Conservation (phyloP, 192 early-diverging fungal species). For the Endogone sp. region DNA sequence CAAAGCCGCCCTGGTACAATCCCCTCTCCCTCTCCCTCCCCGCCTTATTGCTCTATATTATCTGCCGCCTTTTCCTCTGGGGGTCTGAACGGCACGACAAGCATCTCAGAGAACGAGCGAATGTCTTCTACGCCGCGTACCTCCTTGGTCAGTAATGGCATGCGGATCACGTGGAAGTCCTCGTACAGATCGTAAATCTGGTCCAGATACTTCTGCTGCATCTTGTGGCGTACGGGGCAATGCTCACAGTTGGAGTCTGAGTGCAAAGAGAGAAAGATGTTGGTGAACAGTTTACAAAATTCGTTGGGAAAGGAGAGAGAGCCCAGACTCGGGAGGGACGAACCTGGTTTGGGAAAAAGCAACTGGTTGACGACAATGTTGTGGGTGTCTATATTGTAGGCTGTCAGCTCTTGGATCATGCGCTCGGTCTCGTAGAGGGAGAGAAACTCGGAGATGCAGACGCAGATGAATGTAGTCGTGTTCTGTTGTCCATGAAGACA, state of each 20-base stretch:
- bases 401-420: constrained; percentile 98
- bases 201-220: constrained; percentile 98
- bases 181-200: constrained; percentile 99
- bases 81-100: constrained; percentile 79
- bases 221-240: constrained; percentile 91
- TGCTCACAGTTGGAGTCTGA: constrained; percentile 81
- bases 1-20: too few relatives aligned
- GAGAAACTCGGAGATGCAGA: constrained; percentile 99
- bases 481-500: too few relatives aligned
- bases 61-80: background rate
- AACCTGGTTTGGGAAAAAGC: constrained; percentile 86
- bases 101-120: constrained; percentile 87
- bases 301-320: too few relatives aligned
- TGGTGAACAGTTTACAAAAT: too few relatives aligned
- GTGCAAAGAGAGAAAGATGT: too few relatives aligned
- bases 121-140: constrained; percentile 93
- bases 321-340: background rate
- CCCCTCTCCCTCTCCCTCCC: background rate
- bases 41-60: background rate
- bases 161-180: constrained; percentile 93
- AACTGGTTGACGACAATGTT: constrained; percentile 99
- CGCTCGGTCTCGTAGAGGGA: constrained; percentile 99
- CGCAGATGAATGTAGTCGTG: constrained; percentile 98
- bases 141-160: constrained; percentile 96
- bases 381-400: constrained; percentile 97